phyloP scores from a whole-genome alignment of 2,329 filamentous ascomycete genomes.

The Epichloe gansuensis region DNA sequence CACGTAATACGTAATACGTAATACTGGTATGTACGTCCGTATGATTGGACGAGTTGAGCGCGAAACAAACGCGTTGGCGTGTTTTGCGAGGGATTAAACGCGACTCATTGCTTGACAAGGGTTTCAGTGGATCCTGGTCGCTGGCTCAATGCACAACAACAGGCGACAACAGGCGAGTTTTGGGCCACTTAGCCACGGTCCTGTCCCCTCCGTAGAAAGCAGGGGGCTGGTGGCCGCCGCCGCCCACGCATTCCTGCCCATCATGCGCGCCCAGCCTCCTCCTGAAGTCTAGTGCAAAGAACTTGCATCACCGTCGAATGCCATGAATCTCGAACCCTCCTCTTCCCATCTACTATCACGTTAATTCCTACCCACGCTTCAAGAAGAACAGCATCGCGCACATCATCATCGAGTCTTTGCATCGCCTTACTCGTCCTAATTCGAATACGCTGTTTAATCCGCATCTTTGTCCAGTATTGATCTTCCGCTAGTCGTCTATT shows the following conservation, averaged over 20 bases:
- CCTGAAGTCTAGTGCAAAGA: not conserved
- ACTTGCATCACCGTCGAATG: constrained; percentile 8
- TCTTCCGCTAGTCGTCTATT: not conserved
- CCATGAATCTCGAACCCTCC: constrained; percentile 10
- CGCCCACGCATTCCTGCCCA: constrained; percentile 7
- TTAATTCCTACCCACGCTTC: constrained; percentile 1
- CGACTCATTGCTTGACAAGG: not conserved
- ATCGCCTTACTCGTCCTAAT: constrained; percentile 2
- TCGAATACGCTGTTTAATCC: not conserved
- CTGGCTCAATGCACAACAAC: not conserved
- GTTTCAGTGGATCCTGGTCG: not conserved
- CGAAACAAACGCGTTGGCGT: not conserved
- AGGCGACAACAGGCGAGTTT: not conserved
- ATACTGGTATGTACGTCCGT: no score
- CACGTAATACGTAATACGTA: no score
- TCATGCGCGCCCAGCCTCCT: constrained; percentile 11
- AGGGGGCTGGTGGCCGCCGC: constrained; percentile 11
- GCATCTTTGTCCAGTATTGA: constrained; percentile 5
- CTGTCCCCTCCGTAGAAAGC: not conserved
- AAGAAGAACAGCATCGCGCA: not conserved
- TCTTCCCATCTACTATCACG: constrained; percentile 8
- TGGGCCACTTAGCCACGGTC: not conserved
- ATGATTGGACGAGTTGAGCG: not conserved
- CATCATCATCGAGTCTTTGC: not conserved
- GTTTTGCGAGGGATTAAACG: not conserved